phyloP scores from a whole-genome alignment of 208 protist genomes.

The Trypanosoma grayi region DNA sequence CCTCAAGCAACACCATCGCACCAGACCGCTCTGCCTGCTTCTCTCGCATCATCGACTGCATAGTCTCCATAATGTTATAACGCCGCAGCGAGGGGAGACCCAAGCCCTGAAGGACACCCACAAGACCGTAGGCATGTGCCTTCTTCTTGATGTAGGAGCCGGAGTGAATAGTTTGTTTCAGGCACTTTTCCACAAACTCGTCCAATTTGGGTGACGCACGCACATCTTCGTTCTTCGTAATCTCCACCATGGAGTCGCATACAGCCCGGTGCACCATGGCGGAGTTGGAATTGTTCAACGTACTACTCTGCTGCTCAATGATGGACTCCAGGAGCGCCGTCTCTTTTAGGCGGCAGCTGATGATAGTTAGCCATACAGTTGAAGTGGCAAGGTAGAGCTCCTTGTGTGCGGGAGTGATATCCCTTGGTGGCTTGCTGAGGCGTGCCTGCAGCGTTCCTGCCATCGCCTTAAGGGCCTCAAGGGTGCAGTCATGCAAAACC shows the following conservation, averaged over 20 bases:
- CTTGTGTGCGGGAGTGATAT: constrained; percentile 66
- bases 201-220: constrained; percentile 70
- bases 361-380: constrained; percentile 88
- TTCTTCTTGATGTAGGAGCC: constrained; percentile 92
- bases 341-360: constrained; percentile 85
- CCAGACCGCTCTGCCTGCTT: constrained; percentile 79
- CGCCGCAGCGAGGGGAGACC: constrained; percentile 70
- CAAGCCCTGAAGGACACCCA: constrained; percentile 80
- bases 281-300: constrained; percentile 86
- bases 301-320: constrained; percentile 87
- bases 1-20: constrained; percentile 87
- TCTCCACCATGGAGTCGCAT: constrained; percentile 85
- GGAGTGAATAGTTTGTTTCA: constrained; percentile 84
- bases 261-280: constrained; percentile 89
- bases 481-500: constrained; percentile 54
- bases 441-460: constrained; percentile 67
- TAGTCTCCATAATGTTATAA: constrained; percentile 65
- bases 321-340: constrained; percentile 74
- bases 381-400: constrained; percentile 88
- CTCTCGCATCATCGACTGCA: constrained; percentile 57
- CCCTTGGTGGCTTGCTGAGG: constrained; percentile 80
- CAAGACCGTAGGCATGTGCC: constrained; percentile 87
- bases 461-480: constrained; percentile 55
- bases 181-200: constrained; percentile 89
- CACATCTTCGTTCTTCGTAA: constrained; percentile 72